Evolutionary conservation across 352 stramenopile genomes (phyloP).

Genomic region (Thraustotheca clavata): DNA sequence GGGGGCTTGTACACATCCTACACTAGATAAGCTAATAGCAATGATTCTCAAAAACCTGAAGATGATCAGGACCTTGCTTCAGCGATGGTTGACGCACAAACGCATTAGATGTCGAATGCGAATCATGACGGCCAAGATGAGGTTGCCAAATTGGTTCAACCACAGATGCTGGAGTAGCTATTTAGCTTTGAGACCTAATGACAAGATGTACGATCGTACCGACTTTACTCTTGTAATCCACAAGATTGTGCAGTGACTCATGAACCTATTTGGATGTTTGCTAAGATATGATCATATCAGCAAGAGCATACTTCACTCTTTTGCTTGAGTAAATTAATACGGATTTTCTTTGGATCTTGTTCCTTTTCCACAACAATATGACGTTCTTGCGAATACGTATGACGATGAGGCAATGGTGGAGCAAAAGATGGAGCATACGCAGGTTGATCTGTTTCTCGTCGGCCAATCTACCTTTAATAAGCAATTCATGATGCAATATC

Average conservation of each 20-base stretch:
- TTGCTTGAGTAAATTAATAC: conserved; percentile 43
- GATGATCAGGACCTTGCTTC: neutral
- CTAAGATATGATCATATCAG: neutral
- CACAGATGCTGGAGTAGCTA: neutral
- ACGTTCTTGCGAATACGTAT: conserved; percentile 51
- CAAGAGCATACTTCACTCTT: conserved; percentile 32
- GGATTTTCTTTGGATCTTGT: conserved; percentile 42
- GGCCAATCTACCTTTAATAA: conserved; percentile 32
- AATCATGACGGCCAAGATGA: conserved; percentile 33
- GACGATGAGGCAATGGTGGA: conserved; percentile 42
- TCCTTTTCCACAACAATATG: conserved; percentile 44
- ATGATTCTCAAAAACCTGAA: neutral
- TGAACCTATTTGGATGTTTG: conserved; percentile 27
- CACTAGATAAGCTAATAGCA: neutral
- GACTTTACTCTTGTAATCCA: conserved; percentile 30
- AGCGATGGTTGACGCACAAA: conserved; percentile 23
- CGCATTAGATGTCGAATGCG: conserved; percentile 39
- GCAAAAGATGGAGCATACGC: conserved; percentile 43
- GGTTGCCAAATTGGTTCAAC: conserved; percentile 25
- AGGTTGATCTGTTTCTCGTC: conserved; percentile 35
- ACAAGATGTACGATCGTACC: conserved; percentile 27
- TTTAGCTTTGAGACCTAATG: neutral
- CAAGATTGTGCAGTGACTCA: conserved; percentile 43
- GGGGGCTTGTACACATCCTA: conserved; percentile 7
- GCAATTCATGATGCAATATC: neutral